Evolutionary conservation across 768 basidiomycete genomes (phyloP).

Genomic region (Macrolepiota albuminosa): DNA sequence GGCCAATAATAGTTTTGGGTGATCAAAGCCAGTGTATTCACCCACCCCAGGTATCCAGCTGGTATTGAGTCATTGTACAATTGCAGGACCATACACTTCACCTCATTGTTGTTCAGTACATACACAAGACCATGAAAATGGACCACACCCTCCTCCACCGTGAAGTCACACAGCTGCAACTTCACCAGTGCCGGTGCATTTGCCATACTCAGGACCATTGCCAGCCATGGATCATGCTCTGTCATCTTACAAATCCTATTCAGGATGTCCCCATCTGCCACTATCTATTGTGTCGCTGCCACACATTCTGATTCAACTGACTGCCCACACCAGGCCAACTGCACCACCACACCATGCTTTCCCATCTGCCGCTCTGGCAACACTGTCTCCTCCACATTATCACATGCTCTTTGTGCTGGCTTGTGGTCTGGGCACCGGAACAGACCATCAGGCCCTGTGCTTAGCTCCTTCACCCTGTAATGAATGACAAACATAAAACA

Average conservation of each 20-base stretch:
- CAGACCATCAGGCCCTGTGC: no score
- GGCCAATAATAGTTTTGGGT: no score
- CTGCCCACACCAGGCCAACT: not conserved
- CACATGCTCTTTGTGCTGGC: not conserved
- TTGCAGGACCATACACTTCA: no score
- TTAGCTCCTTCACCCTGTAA: no score
- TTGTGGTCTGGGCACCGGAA: not conserved
- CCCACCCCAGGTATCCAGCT: no score
- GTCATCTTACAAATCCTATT: no score
- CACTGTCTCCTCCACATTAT: not conserved
- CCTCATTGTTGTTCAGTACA: not conserved
- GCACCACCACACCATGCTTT: not conserved
- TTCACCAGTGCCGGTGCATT: not conserved
- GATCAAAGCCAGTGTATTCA: no score
- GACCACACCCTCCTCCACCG: not conserved
- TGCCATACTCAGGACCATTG: no score
- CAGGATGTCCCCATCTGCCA: not conserved
- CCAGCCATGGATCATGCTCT: no score
- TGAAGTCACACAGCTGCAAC: not conserved
- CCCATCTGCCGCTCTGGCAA: not conserved
- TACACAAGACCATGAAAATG: not conserved
- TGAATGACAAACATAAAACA: no score
- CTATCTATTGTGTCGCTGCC: not conserved
- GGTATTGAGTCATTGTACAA: no score
- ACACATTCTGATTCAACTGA: not conserved